These are phyloP conservation scores for Nephelium lappaceum DNA, from an alignment of 345 rosid genomes.

Conservation along the genomic window DNA sequence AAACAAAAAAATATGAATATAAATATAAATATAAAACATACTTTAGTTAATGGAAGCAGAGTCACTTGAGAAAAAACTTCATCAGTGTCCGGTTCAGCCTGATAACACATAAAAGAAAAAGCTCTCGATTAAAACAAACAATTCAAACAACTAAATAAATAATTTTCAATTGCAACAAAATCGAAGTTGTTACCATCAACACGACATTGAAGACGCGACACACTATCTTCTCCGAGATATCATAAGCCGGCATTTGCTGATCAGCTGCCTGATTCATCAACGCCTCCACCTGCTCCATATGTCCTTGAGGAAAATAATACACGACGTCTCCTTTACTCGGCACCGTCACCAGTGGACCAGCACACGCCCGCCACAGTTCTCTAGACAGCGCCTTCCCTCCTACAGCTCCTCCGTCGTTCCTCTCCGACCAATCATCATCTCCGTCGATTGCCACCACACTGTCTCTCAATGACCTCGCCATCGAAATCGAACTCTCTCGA, in stretches of 20 bases:
- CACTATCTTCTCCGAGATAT: slow-evolving; percentile 45
- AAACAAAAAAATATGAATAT: not conserved
- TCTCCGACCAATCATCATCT: slow-evolving; percentile 12
- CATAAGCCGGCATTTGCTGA: slow-evolving; percentile 47
- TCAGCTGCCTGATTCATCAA: slow-evolving; percentile 51
- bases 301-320: slow-evolving; percentile 65
- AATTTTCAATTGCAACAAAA: not conserved
- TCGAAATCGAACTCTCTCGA: no score
- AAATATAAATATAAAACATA: slow-evolving; percentile 16
- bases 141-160: not conserved
- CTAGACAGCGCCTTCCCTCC: slow-evolving; percentile 24
- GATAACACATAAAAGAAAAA: not conserved
- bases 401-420: slow-evolving; percentile 19
- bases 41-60: slow-evolving; percentile 44
- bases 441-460: slow-evolving; percentile 3
- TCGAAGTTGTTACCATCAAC: slow-evolving; percentile 33
- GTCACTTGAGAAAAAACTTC: slow-evolving; percentile 62
- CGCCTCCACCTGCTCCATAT: slow-evolving; percentile 67
- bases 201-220: slow-evolving; percentile 51
- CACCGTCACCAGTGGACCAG: slow-evolving; percentile 60
- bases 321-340: slow-evolving; percentile 52
- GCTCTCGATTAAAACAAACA: not conserved
- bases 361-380: slow-evolving; percentile 70
- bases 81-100: slow-evolving; percentile 65
- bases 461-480: not conserved